A percentile compares a stretch with the other conserved stretches of the same genome.
Evolutionary conservation across 768 basidiomycete species (phyloP).

Genomic region (Tricholoma sp.): DNA sequence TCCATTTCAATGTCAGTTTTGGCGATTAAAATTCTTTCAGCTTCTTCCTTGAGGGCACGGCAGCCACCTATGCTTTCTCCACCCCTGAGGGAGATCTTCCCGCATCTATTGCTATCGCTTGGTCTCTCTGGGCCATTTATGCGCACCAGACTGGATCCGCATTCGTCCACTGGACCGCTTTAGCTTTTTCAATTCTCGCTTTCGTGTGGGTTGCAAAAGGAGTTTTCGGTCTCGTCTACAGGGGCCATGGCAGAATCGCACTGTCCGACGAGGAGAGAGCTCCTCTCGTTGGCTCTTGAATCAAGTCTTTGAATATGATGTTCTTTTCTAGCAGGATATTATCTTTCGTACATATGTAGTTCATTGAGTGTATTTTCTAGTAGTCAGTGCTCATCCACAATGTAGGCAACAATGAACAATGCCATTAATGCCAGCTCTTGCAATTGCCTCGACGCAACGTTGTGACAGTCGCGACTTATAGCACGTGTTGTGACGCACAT

Average conservation of each 20-base stretch:
- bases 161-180: constrained; percentile 89
- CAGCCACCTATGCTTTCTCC: constrained; percentile 93
- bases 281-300: constrained; percentile 57
- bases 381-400: too few species aligned
- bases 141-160: constrained; percentile 58
- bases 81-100: constrained; percentile 88
- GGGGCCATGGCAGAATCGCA: constrained; percentile 45
- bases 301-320: neutral
- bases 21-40: constrained; percentile 27
- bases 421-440: too few species aligned
- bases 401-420: too few species aligned
- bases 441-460: too few species aligned
- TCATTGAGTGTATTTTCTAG: neutral
- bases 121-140: constrained; percentile 94
- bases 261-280: constrained; percentile 86
- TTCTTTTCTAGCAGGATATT: neutral
- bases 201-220: constrained; percentile 84
- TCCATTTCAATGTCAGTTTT: neutral
- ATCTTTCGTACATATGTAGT: neutral
- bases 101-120: constrained; percentile 85
- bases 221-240: constrained; percentile 47
- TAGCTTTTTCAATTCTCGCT: constrained; percentile 81
- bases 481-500: neutral
- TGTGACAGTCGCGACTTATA: neutral
- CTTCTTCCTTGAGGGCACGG: constrained; percentile 89